phyloP scores from a whole-genome alignment of 2,329 filamentous ascomycete species.

The Cyphellophora attinorum region DNA sequence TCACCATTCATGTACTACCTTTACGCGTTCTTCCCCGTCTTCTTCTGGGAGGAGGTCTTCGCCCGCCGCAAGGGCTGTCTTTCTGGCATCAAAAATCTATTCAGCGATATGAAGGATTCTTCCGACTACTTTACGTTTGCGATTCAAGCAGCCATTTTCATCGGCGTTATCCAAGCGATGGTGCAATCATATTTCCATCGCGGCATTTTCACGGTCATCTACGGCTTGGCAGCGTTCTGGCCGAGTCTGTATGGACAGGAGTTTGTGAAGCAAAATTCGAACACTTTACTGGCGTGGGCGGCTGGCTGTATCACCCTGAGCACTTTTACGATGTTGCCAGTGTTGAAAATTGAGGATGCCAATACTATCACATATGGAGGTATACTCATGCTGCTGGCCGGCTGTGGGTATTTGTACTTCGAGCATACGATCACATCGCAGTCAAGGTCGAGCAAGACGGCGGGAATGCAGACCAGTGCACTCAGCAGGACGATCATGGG shows the following conservation, averaged over 20 bases:
- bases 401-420: slow-evolving; percentile 68
- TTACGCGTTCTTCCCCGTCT: slow-evolving; percentile 83
- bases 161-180: slow-evolving; percentile 69
- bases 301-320: slow-evolving; percentile 76
- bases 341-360: slow-evolving; percentile 72
- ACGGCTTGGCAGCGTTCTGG: slow-evolving; percentile 67
- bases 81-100: slow-evolving; percentile 57
- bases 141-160: slow-evolving; percentile 56
- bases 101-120: slow-evolving; percentile 57
- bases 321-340: slow-evolving; percentile 78
- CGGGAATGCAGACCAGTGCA: slow-evolving; percentile 12
- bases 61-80: slow-evolving; percentile 61
- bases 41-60: slow-evolving; percentile 95
- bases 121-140: slow-evolving; percentile 49
- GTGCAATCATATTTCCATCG: slow-evolving; percentile 85
- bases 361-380: slow-evolving; percentile 70
- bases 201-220: slow-evolving; percentile 75
- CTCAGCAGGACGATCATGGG: slow-evolving; percentile 36
- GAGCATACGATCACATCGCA: slow-evolving; percentile 53
- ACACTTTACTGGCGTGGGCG: slow-evolving; percentile 62
- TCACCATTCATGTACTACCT: slow-evolving; percentile 80
- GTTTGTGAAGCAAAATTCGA: slow-evolving; percentile 59
- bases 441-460: slow-evolving; percentile 23
- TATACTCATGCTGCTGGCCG: slow-evolving; percentile 64
- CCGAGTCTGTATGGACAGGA: slow-evolving; percentile 61